phyloP scores from a whole-genome alignment of 192 early-diverging fungal genomes.

The Rhizophlyctis rosea region DNA sequence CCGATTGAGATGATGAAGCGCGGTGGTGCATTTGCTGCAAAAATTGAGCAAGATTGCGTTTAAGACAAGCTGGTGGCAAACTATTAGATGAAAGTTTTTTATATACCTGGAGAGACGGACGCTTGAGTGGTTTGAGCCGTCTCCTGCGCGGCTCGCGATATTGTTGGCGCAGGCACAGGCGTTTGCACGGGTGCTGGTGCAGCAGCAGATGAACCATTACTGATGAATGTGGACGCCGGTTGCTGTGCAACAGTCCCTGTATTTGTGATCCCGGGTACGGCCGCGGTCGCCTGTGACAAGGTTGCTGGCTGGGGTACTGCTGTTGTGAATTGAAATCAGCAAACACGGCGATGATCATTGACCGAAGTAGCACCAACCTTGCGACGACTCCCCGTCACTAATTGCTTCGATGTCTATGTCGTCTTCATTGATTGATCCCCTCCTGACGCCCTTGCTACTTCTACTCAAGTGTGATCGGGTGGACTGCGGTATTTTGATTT shows the following conservation, averaged over 20 bases:
- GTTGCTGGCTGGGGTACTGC: no score
- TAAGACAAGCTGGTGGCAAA: neutral
- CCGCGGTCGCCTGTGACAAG: no score
- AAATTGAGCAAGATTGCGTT: neutral
- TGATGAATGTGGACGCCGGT: no score
- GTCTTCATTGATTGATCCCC: neutral
- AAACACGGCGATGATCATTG: no score
- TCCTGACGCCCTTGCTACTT: neutral
- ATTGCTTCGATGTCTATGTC: neutral
- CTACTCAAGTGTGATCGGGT: neutral
- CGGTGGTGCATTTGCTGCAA: neutral
- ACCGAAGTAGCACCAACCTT: neutral
- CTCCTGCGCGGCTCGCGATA: neutral
- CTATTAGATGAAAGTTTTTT: no score
- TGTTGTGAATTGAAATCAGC: no score
- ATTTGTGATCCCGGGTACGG: no score
- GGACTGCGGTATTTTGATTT: slow-evolving; percentile 20
- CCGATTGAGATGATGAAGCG: slow-evolving; percentile 26
- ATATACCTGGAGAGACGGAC: no score
- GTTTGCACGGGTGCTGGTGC: no score
- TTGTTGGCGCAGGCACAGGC: no score
- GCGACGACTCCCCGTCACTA: neutral
- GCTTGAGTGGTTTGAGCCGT: slow-evolving; percentile 1
- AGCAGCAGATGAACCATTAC: no score
- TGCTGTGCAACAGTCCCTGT: no score